Evolutionary conservation across 192 early-diverging fungal genomes (phyloP), one percentile per base, ranked within the genome.

Genomic region (Coemansia asiatica): DNA sequence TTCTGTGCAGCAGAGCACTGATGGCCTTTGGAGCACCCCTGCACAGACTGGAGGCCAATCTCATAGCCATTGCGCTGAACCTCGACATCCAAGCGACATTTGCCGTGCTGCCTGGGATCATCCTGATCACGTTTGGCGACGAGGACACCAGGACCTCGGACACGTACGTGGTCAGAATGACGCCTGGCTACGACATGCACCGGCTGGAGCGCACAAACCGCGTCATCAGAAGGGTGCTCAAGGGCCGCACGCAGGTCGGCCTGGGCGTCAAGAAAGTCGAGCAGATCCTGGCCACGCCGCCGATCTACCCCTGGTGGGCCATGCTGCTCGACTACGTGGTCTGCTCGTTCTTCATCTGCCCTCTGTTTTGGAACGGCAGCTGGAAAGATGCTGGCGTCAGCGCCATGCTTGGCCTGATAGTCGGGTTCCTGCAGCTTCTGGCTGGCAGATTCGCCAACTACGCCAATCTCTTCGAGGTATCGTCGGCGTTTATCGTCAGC

Each of bases 71-170:
- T n/a, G 86, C 90, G 4, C 71, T 79, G 46, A 75, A 83, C 7
- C 69, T 91, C 25, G 86, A 86, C 27, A 77, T 91, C 49, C 83
- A 90, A 19, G 76, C 87, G 3, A 85, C 85, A 35, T 89, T 88
- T 57, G 83, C 89, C 12, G 87, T 85, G 63, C 66, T 90, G 31
- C 90, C 90, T 23, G 87, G 88, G 31, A 80, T 90, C 50, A 89
- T 92, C 82, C 83, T 92, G 22, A 79, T 90, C 23, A 84, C 85
- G 19, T 92, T 92, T 68, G 82, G 87, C 60, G 88, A 92, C 70
- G 81, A 82, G 9, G 85, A 86, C 40, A 92, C 88, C 2, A 85
- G 90, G 28, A 86, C 89, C 0, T 88, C 88, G 15, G 90, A 92
- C 60, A 92, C 90, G 0, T 90, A 90, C 61, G 79, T 92, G 27